These are phyloP conservation scores for Gossypium turneri DNA, from an alignment of 345 rosid genomes.

Conservation along the genomic window DNA sequence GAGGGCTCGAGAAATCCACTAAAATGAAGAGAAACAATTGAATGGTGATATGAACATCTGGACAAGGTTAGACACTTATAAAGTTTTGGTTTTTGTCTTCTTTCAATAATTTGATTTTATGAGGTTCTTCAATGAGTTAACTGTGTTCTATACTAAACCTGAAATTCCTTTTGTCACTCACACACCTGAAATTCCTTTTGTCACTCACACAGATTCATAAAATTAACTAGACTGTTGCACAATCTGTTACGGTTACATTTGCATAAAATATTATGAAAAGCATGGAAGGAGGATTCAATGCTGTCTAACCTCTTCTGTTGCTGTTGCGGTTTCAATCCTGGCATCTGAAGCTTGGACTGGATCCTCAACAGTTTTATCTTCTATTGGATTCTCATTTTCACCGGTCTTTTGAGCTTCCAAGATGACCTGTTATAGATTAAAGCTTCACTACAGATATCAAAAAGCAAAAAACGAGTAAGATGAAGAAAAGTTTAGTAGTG, in stretches of 20 bases:
- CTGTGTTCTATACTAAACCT: neutral
- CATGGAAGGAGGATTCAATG: neutral
- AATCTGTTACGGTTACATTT: neutral
- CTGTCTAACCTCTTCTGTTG: slow-evolving; percentile 37
- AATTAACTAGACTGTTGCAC: neutral
- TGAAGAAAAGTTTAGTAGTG: neutral
- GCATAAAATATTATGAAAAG: neutral
- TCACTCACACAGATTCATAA: neutral
- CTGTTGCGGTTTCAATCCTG: slow-evolving; percentile 24
- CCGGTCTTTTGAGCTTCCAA: slow-evolving; percentile 11
- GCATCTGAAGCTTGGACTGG: slow-evolving; percentile 19
- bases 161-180: neutral
- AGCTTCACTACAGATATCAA: neutral
- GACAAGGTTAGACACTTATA: neutral
- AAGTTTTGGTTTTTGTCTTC: neutral
- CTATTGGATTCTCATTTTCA: slow-evolving; percentile 17
- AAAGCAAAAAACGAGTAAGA: neutral
- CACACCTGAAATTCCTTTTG: neutral
- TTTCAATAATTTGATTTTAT: neutral
- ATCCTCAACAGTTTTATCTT: slow-evolving; percentile 16
- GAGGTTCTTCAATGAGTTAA: neutral
- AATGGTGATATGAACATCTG: neutral
- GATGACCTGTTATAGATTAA: neutral
- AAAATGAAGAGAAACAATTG: neutral
- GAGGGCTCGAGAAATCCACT: neutral